Conservation (phyloP, 768 basidiomycete species). For the Nidularia sp. region DNA sequence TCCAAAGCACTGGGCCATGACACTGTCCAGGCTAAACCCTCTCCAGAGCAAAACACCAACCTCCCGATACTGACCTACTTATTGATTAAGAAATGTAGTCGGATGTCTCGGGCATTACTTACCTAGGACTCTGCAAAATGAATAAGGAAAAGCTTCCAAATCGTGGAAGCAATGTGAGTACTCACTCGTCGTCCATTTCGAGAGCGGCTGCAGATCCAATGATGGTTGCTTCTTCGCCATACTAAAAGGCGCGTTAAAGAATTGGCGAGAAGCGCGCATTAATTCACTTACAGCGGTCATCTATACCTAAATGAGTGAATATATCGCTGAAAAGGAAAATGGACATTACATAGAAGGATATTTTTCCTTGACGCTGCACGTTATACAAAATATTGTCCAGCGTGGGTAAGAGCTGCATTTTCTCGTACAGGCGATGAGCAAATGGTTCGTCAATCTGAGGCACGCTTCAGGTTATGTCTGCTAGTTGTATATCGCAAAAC, state of each 20-base stretch:
- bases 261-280: not conserved
- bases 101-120: slow-evolving; percentile 10
- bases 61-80: slow-evolving; percentile 84
- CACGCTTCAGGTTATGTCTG: not conserved
- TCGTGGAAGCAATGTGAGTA: not conserved
- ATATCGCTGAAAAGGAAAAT: not conserved
- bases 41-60: slow-evolving; percentile 90
- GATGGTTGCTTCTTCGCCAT: slow-evolving; percentile 90
- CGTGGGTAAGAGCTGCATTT: slow-evolving; percentile 77
- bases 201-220: slow-evolving; percentile 88
- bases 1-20: slow-evolving; percentile 92
- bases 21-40: slow-evolving; percentile 70
- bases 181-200: slow-evolving; percentile 80
- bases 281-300: slow-evolving; percentile 71
- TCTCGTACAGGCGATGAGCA: slow-evolving; percentile 71
- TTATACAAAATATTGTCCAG: slow-evolving; percentile 89
- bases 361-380: slow-evolving; percentile 90
- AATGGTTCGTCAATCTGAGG: slow-evolving; percentile 62
- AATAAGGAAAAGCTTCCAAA: not conserved
- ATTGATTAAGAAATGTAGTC: slow-evolving; percentile 1
- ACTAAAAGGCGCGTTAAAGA: slow-evolving; percentile 30
- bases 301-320: slow-evolving; percentile 27
- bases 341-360: slow-evolving; percentile 77
- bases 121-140: slow-evolving; percentile 64
- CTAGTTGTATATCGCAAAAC: slow-evolving; percentile 5